Base-by-base conservation (phyloP, 2,329 filamentous ascomycete genomes). In the Colletotrichum musicola region DNA sequence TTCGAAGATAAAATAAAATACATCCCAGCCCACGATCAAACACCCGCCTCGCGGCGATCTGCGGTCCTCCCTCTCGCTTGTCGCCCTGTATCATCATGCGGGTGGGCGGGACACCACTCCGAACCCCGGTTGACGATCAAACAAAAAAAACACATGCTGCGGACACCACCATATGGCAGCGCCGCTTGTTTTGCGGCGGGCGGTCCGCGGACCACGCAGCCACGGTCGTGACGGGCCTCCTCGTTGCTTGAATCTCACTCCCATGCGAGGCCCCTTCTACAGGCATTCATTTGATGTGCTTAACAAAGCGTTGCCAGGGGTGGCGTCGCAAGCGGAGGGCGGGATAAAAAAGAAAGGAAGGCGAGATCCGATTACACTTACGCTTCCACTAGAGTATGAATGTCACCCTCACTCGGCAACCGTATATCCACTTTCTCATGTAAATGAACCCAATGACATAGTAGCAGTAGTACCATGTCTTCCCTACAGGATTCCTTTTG, bases 61-160 rank as follows among this genome's bases (percentile, higher is more conserved):
- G 35, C 55, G 22, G 55, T 51, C 38, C 42, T 60, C 30, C 62
- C 56, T 60, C 50, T 65, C 56, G 49, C 56, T 66, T 66, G 49
- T 35, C 27, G 50, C 30, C 50, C 50, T 62, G 58, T 42, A 61
- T 65, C 44, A 27, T 61, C 62, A 69, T 69, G 55, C 66, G 66
- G 35, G 42, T 14, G 35, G 60, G 57, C n/a, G 57, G 18, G 46
- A 35, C 50, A n/a, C 27, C 51, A 35, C 35, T 3, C 35, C 38
- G 27, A 51, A 65, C 44, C 65, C 65, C 25, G 35, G 61, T 25
- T 20, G 65, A 44, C 64, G 61, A 68, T 68, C 65, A 68, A 68
- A 68, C 65, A 35, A 47, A 51, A 51, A 51, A 22, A 22, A 22
- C 22, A 25, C 22, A 25, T 22, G 13, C 46, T 50, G 40, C 44